phyloP scores from a whole-genome alignment of 108 stramenopile genomes.

The Cyclostephanos invisitatus region DNA sequence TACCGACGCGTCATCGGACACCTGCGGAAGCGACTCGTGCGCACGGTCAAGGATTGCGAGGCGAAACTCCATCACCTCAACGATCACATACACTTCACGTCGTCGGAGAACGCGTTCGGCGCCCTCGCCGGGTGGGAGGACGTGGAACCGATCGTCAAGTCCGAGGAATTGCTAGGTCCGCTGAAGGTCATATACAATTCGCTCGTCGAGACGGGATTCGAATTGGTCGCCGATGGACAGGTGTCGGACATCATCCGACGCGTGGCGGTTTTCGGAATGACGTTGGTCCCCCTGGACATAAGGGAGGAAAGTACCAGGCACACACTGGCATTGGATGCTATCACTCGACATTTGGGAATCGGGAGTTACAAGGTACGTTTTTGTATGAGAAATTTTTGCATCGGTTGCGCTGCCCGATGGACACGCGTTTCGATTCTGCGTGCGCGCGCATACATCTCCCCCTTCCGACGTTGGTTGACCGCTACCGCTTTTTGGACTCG shows the following conservation, averaged over 20 bases:
- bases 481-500: neutral
- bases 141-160: constrained; percentile 64
- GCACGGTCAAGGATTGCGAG: constrained; percentile 76
- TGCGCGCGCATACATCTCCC: neutral
- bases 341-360: constrained; percentile 89
- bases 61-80: constrained; percentile 37
- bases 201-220: constrained; percentile 80
- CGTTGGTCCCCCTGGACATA: constrained; percentile 92
- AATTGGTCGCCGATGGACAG: constrained; percentile 86
- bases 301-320: constrained; percentile 95
- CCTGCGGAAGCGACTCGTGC: constrained; percentile 68
- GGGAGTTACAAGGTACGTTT: constrained; percentile 78
- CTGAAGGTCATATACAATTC: constrained; percentile 86
- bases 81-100: constrained; percentile 12
- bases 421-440: neutral
- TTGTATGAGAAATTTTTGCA: neutral
- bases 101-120: constrained; percentile 28
- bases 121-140: constrained; percentile 58
- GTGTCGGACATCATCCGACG: constrained; percentile 94
- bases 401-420: no score
- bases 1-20: constrained; percentile 88
- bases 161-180: constrained; percentile 77
- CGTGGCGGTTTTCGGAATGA: constrained; percentile 87
- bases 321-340: constrained; percentile 90
- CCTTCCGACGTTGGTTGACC: neutral